These are phyloP conservation scores for Stentor coeruleus DNA, from an alignment of 73 alveolate genomes.

Conservation along the genomic window DNA sequence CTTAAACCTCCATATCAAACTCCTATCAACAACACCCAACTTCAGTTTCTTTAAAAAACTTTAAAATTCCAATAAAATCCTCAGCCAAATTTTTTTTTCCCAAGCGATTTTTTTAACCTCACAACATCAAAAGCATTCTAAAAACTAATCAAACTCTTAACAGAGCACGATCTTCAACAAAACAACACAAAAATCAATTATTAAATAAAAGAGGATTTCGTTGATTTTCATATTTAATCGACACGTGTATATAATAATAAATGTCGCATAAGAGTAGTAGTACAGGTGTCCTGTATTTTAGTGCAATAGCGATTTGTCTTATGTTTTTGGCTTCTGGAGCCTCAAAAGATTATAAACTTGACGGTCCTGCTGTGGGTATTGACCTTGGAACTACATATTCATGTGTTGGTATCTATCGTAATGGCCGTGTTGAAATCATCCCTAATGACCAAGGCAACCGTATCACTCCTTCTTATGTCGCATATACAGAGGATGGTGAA, in stretches of 20 bases:
- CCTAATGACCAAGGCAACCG: conserved; percentile 84
- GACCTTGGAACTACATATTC: conserved; percentile 97
- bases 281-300: neutral
- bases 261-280: conserved; percentile 5
- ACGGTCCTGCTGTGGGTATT: conserved; percentile 95
- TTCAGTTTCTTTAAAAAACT: too few relatives aligned
- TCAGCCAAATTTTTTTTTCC: too few relatives aligned
- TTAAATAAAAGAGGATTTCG: too few relatives aligned
- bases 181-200: too few relatives aligned
- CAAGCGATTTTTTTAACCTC: too few relatives aligned
- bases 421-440: conserved; percentile 87
- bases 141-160: too few relatives aligned
- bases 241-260: conserved; percentile 26
- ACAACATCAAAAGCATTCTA: too few relatives aligned
- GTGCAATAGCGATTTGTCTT: neutral
- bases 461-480: conserved; percentile 93
- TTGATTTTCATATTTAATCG: neutral
- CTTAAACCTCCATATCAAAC: too few relatives aligned
- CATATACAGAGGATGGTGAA: conserved; percentile 83
- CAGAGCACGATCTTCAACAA: too few relatives aligned
- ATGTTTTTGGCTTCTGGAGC: neutral
- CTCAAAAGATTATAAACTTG: conserved; percentile 37
- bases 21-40: too few relatives aligned
- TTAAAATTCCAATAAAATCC: too few relatives aligned
- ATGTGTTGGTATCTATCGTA: conserved; percentile 87